A percentile compares a stretch with the other conserved stretches of the same genome.
Conservation (phyloP, 2,329 filamentous ascomycete species). For the Zymoseptoria tritici region DNA sequence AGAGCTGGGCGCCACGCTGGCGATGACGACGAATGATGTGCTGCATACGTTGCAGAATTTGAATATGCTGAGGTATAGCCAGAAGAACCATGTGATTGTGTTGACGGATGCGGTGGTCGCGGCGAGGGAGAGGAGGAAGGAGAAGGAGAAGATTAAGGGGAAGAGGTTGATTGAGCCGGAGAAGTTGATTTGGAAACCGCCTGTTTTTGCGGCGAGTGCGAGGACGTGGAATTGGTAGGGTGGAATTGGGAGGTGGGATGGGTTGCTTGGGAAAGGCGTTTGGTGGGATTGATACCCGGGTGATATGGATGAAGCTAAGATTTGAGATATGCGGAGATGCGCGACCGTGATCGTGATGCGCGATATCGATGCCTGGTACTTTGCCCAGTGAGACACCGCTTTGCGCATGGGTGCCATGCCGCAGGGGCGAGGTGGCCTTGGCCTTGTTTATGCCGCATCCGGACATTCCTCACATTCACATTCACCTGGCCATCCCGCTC, state of each 20-base stretch:
- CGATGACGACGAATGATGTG: constrained; percentile 97
- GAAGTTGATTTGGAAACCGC: constrained; percentile 88
- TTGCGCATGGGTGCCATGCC: no score
- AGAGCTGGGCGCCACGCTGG: constrained; percentile 66
- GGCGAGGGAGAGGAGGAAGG: constrained; percentile 58
- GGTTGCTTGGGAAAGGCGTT: neutral
- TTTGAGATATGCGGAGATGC: neutral
- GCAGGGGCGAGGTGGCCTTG: no score
- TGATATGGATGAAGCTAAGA: neutral
- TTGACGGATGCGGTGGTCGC: constrained; percentile 74
- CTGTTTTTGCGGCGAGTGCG: constrained; percentile 81
- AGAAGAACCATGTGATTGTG: constrained; percentile 94
- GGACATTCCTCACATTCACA: neutral
- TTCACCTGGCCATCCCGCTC: neutral
- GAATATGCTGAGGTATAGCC: constrained; percentile 92
- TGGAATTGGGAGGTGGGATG: neutral
- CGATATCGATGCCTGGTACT: neutral
- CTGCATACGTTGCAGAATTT: constrained; percentile 89
- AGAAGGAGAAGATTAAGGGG: constrained; percentile 65
- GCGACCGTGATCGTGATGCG: neutral
- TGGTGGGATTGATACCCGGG: neutral
- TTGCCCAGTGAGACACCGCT: neutral
- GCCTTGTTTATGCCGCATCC: neutral
- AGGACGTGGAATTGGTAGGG: constrained; percentile 89
- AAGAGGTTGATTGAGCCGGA: constrained; percentile 74